These are phyloP conservation scores for Viola odorata DNA, from an alignment of 345 rosid genomes.

Conservation along the genomic window DNA sequence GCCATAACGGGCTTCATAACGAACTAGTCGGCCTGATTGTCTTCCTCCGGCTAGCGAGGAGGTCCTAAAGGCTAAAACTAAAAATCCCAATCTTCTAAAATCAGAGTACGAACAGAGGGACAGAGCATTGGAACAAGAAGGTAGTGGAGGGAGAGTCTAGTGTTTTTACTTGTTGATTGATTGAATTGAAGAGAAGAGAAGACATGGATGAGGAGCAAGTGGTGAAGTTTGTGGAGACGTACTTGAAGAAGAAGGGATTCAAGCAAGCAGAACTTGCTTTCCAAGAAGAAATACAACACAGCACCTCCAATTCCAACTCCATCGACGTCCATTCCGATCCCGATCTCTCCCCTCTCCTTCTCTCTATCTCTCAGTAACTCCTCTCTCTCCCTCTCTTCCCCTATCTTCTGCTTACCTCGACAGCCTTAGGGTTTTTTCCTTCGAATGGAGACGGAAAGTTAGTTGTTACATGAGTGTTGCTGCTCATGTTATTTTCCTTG, in stretches of 20 bases:
- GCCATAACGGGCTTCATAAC: no score
- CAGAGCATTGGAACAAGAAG: no score
- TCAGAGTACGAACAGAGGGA: not conserved
- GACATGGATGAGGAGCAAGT: slow-evolving; percentile 54
- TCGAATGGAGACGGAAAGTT: not conserved
- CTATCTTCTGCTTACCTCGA: not conserved
- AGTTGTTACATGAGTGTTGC: not conserved
- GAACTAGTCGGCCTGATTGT: no score
- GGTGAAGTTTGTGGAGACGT: slow-evolving; percentile 54
- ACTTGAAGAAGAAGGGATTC: slow-evolving; percentile 91
- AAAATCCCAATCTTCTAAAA: no score
- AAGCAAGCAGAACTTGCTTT: slow-evolving; percentile 50
- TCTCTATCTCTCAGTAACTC: slow-evolving; percentile 60
- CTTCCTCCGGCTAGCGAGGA: no score
- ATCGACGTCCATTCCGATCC: slow-evolving; percentile 56
- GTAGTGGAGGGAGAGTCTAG: not conserved
- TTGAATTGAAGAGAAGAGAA: not conserved
- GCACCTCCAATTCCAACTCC: slow-evolving; percentile 24
- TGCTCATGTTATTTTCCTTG: not conserved
- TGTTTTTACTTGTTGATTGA: not conserved
- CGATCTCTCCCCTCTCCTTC: slow-evolving; percentile 65
- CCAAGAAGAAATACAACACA: slow-evolving; percentile 61
- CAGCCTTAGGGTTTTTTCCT: not conserved
- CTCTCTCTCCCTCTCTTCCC: not conserved
- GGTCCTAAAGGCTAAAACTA: no score